Base-by-base conservation (phyloP, 1,284 basidiomycete genomes). In the Rhodotorula mucilaginosa region DNA sequence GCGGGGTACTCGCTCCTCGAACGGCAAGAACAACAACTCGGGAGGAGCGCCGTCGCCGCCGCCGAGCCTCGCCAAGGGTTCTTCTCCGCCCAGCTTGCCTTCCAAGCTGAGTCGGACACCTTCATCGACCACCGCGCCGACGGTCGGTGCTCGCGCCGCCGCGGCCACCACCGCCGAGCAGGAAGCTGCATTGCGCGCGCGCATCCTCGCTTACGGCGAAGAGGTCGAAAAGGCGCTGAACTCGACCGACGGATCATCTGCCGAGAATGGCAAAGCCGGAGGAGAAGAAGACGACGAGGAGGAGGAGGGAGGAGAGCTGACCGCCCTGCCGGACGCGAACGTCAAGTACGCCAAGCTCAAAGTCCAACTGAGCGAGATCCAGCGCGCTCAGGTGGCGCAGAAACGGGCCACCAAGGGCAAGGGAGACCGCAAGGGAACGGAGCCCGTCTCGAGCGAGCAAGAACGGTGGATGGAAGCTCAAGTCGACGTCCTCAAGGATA, bases 401-500 rank as follows among this genome's bases (percentile, higher is more conserved):
- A 76, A 57, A 71, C 76, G 59, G 69, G 76, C 59, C 71, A 78
- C 70, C 57, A 78, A 44, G 73, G 75, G 63, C 68, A 77, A 65
- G 58, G 64, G 63, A 2, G 63, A 74, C 76, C 67, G 74, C 48
- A 74, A 79, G 67, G 77, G 76, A n/a, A 74, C 74, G 60, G 64
- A 70, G 54, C 72, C 70, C 61, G 66, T 74, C 59, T 70, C 69
- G 52, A 74, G 74, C 64, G 72, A 77, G 65, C 74, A 78, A 34
- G 76, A 74, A 39, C 65, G 81, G 72, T 76, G 85, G 76, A 82
- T 86, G 67, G 80, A 82, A 31, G 79, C 79, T 5, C 80, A 93
- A 61, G 86, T 86, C 31, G 81, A 84, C 67, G 86, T 84, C 57
- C 82, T 93, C 46, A 81, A 83, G 46, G 82, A 68, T 23, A 69